Base-by-base conservation (phyloP, 805 yeast genomes). In the Candida piceae region DNA sequence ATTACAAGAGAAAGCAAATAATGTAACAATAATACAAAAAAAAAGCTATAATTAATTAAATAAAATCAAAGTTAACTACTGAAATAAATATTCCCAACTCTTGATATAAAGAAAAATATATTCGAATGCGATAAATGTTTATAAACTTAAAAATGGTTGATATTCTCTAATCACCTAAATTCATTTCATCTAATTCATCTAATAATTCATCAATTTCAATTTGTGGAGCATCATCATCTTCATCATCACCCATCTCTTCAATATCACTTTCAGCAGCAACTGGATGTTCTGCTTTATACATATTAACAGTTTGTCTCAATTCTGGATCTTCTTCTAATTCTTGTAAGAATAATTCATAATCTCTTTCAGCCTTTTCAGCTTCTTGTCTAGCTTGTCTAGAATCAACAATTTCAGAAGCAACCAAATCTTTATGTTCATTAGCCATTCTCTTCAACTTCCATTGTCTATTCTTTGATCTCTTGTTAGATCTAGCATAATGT, bases 401-500 rank as follows among this genome's bases (percentile, higher is more conserved):
- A 43, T 63, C 67, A 35, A 44, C 48, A 26, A 46, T 47, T 40
- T 70, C 76, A 48, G 77, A 71, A 40, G 93, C 94, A 31, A 80
- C 88, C 47, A 86, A 78, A 51, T 89, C 97, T 48, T 78, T 76
- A 66, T 89, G 95, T 66, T 93, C 97, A 57, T 74, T 84, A 26
- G 97, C 97, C 96, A 90, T 89, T 73, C 97, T 84, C 80, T 85
- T 84, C 64, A 90, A 78, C 65, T 83, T 86, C 95, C 95, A 86
- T 62, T 71, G 70, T 73, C 90, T 80, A 71, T 80, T 76, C 75
- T 81, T 82, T 48, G 75, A 66, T 68, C 78, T 82, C 67, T 75
- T 77, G 32, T 78, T 70, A 67, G 81, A 83, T 70, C 95, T 81
- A 31, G 80, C 72, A 68, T 88, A 90, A 63, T 76, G 76, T 59